phyloP scores from a whole-genome alignment of 176 grass and related monocot species.

The Tuctoria greenei region DNA sequence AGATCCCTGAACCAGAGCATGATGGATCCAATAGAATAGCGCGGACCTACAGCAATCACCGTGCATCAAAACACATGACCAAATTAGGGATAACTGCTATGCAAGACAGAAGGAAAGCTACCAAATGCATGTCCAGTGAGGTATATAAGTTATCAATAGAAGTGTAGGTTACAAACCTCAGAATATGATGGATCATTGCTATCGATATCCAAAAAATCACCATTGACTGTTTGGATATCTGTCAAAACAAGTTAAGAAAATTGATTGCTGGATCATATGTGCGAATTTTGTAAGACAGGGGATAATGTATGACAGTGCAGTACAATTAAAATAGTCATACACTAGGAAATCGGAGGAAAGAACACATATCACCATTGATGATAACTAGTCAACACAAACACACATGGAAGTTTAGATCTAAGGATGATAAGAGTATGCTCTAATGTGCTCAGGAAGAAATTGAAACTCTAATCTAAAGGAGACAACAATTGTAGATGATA shows the following conservation, averaged over 20 bases:
- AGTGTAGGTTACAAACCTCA: constrained; percentile 48
- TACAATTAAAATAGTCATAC: background rate
- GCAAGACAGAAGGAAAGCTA: background rate
- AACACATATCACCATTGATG: constrained; percentile 5
- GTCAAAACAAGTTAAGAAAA: constrained; percentile 47
- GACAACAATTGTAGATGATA: background rate
- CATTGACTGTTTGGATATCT: constrained; percentile 72
- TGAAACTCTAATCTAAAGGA: background rate
- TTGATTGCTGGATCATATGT: constrained; percentile 12
- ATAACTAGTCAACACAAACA: constrained; percentile 15
- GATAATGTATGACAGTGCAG: background rate
- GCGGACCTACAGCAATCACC: constrained; percentile 52
- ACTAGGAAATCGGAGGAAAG: background rate
- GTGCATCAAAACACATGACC: background rate
- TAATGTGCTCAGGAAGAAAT: background rate
- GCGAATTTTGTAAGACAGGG: background rate
- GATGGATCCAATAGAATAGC: constrained; percentile 91
- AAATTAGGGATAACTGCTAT: constrained; percentile 3
- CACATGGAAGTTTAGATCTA: background rate
- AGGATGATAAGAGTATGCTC: background rate
- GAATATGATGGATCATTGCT: constrained; percentile 52
- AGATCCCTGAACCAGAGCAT: constrained; percentile 94
- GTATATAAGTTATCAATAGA: constrained; percentile 6
- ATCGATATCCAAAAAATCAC: constrained; percentile 84
- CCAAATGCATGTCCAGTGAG: background rate